Conservation (phyloP, 179 eudicot species). For the Actinidia polygama region DNA sequence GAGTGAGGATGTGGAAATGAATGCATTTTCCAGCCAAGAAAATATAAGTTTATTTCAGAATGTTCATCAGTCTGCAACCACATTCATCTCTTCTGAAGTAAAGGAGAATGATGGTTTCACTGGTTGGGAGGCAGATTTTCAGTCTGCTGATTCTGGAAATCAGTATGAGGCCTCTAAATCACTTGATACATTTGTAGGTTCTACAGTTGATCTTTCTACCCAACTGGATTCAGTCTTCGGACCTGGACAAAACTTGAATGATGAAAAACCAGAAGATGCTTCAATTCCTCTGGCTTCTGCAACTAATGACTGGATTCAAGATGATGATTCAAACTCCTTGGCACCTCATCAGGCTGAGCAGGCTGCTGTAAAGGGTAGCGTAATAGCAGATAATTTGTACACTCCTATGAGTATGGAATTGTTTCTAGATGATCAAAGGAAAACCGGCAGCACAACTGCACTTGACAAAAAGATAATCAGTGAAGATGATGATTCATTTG, state of each 20-base stretch:
- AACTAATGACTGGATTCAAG: conserved; percentile 32
- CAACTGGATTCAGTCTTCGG: conserved; percentile 49
- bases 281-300: conserved; percentile 25
- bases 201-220: conserved; percentile 43
- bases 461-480: conserved; percentile 15
- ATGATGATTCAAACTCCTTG: conserved; percentile 30
- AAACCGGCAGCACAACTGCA: conserved; percentile 26
- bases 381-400: conserved; percentile 17
- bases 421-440: conserved; percentile 40
- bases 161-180: conserved; percentile 36
- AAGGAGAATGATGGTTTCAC: conserved; percentile 41
- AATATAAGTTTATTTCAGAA: conserved; percentile 44
- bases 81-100: conserved; percentile 31
- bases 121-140: conserved; percentile 85
- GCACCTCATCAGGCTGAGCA: conserved; percentile 30
- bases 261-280: conserved; percentile 28
- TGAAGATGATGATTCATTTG: conserved; percentile 45
- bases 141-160: conserved; percentile 49
- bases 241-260: conserved; percentile 24
- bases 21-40: conserved; percentile 40
- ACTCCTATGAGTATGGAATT: conserved; percentile 32
- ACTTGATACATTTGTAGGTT: conserved; percentile 28
- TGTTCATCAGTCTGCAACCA: conserved; percentile 33
- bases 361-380: conserved; percentile 33
- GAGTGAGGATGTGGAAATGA: conserved; percentile 24